A percentile compares a stretch with the other conserved stretches of the same genome.
phyloP scores from a whole-genome alignment of 192 early-diverging fungal genomes.

The Coemansia interrupta region DNA sequence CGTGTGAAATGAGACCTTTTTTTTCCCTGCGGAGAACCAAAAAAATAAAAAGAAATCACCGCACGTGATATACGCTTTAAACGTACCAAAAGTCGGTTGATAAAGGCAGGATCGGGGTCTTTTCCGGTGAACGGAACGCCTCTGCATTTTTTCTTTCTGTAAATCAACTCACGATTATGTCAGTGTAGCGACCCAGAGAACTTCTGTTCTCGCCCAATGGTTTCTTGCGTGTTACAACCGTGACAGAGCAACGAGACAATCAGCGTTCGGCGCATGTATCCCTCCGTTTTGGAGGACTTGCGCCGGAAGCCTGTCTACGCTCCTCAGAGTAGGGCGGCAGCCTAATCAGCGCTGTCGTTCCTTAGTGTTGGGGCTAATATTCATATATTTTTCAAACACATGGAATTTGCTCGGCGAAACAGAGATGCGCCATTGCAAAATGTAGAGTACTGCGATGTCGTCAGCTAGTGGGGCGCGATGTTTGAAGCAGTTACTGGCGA shows the following conservation, averaged over 20 bases:
- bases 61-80: no score
- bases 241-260: conserved; percentile 40
- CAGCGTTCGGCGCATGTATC: conserved; percentile 18
- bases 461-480: no score
- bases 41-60: no score
- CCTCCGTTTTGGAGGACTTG: conserved; percentile 50
- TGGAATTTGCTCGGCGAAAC: not conserved
- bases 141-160: not conserved
- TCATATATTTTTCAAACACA: not conserved
- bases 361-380: conserved; percentile 55
- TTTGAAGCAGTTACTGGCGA: no score
- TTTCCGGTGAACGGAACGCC: no score
- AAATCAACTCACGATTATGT: conserved; percentile 46
- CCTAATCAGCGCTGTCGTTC: conserved; percentile 28
- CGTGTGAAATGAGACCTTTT: not conserved
- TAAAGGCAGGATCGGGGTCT: no score
- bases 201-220: conserved; percentile 14
- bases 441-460: no score
- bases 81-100: no score
- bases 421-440: no score
- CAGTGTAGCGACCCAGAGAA: conserved; percentile 30
- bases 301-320: conserved; percentile 32
- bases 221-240: conserved; percentile 45
- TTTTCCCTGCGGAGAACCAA: not conserved
- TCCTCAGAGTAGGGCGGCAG: conserved; percentile 53